A percentile compares a stretch with the other conserved stretches of the same genome.
Conservation (phyloP, 2,329 filamentous ascomycete species). For the Tolypocladium sp. region DNA sequence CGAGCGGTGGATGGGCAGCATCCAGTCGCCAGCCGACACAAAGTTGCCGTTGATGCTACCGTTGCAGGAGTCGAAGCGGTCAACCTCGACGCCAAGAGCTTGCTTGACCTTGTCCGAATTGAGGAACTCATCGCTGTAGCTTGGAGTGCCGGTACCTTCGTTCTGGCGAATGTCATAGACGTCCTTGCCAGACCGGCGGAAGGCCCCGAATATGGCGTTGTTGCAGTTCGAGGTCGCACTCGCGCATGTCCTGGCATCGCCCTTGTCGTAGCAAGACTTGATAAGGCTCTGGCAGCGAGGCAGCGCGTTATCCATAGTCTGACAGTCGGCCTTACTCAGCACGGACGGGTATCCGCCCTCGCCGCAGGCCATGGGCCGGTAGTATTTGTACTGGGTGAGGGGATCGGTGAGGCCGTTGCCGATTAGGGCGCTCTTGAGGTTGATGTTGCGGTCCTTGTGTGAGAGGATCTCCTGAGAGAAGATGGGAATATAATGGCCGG, state of each 20-base stretch:
- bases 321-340: conserved; percentile 65
- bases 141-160: conserved; percentile 79
- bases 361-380: conserved; percentile 95
- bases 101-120: conserved; percentile 76
- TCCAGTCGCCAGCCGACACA: conserved; percentile 80
- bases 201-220: conserved; percentile 85
- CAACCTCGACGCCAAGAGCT: conserved; percentile 81
- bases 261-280: conserved; percentile 79
- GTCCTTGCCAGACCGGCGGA: conserved; percentile 85
- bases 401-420: conserved; percentile 94
- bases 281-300: conserved; percentile 84
- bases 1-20: conserved; percentile 89
- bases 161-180: conserved; percentile 88
- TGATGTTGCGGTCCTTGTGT: conserved; percentile 95
- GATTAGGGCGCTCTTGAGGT: conserved; percentile 88
- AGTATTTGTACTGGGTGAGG: conserved; percentile 85
- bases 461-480: conserved; percentile 84
- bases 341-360: conserved; percentile 88
- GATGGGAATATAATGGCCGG: conserved; percentile 89
- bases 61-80: conserved; percentile 88
- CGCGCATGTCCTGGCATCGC: conserved; percentile 84
- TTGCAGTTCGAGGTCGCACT: conserved; percentile 96
- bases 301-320: conserved; percentile 83
- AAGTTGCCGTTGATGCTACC: conserved; percentile 97
- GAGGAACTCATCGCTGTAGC: conserved; percentile 82